These are phyloP conservation scores for Moelleriella libera DNA, from an alignment of 2,329 filamentous ascomycete species.

Conservation along the genomic window DNA sequence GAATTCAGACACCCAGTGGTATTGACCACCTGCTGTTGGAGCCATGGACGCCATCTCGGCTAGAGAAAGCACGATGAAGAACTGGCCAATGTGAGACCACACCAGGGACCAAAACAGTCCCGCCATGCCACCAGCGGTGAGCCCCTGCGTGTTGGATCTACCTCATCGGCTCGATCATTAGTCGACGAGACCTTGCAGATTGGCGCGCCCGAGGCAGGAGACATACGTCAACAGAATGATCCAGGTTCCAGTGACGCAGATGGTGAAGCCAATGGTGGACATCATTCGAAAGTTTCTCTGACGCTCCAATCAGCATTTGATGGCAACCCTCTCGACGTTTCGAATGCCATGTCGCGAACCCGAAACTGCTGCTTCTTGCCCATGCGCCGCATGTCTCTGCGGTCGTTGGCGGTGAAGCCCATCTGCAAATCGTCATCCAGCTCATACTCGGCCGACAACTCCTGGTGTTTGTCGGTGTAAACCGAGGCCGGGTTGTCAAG, in stretches of 20 bases:
- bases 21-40: slow-evolving; percentile 42
- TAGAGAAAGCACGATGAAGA: slow-evolving; percentile 26
- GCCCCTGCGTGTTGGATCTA: slow-evolving; percentile 14
- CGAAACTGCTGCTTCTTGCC: slow-evolving; percentile 8
- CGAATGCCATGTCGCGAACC: slow-evolving; percentile 2
- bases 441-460: background rate
- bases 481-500: background rate
- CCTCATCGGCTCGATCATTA: background rate
- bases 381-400: slow-evolving; percentile 10
- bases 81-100: slow-evolving; percentile 10
- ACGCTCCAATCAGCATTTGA: background rate
- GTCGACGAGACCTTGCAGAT: background rate
- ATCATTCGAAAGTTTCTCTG: slow-evolving; percentile 29
- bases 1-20: slow-evolving; percentile 44
- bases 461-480: background rate
- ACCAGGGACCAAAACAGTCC: slow-evolving; percentile 8
- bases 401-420: slow-evolving; percentile 7
- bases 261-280: slow-evolving; percentile 31
- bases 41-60: slow-evolving; percentile 39
- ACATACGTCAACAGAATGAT: slow-evolving; percentile 23
- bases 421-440: slow-evolving; percentile 4
- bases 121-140: slow-evolving; percentile 7
- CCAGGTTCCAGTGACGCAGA: slow-evolving; percentile 29
- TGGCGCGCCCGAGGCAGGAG: slow-evolving; percentile 16
- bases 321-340: background rate